These are phyloP conservation scores for Neonectria ditissima DNA, from an alignment of 2,329 filamentous ascomycete species.

Conservation along the genomic window DNA sequence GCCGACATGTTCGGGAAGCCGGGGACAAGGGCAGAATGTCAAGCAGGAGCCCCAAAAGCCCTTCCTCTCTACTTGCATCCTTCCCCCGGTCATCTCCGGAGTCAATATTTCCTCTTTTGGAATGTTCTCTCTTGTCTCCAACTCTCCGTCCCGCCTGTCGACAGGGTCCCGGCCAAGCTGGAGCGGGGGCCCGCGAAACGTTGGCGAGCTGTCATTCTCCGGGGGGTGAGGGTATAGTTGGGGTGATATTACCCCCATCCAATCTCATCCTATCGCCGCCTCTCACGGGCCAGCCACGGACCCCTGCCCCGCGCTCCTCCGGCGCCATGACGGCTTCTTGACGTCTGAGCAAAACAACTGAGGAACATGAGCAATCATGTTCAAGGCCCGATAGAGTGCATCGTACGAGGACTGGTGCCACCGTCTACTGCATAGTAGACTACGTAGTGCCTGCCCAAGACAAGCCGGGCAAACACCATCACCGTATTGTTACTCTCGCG, in stretches of 20 bases:
- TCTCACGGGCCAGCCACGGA: constrained; percentile 20
- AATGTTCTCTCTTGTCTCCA: constrained; percentile 31
- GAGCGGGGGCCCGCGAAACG: constrained; percentile 7
- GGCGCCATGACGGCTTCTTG: constrained; percentile 20
- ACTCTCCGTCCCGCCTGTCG: constrained; percentile 10
- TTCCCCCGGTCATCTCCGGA: constrained; percentile 27
- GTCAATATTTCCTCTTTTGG: constrained; percentile 11
- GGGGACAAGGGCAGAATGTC: neutral
- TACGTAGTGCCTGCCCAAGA: neutral
- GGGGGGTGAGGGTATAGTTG: constrained; percentile 9
- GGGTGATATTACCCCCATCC: constrained; percentile 3
- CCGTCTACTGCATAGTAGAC: neutral
- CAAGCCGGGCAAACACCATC: neutral
- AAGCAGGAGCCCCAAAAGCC: neutral
- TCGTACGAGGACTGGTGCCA: constrained; percentile 9
- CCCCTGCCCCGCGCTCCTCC: constrained; percentile 17
- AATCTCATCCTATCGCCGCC: constrained; percentile 22
- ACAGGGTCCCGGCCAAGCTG: constrained; percentile 10
- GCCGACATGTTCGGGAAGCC: neutral
- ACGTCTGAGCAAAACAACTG: neutral
- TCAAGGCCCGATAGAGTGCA: neutral
- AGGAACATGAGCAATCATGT: neutral
- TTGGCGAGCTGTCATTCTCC: constrained; percentile 37
- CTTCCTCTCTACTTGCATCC: neutral
- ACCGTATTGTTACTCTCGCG: constrained; percentile 3